A percentile compares a stretch with the other conserved stretches of the same genome.
phyloP scores from a whole-genome alignment of 148 eudicot species.

The Chenopodium berlandieri region DNA sequence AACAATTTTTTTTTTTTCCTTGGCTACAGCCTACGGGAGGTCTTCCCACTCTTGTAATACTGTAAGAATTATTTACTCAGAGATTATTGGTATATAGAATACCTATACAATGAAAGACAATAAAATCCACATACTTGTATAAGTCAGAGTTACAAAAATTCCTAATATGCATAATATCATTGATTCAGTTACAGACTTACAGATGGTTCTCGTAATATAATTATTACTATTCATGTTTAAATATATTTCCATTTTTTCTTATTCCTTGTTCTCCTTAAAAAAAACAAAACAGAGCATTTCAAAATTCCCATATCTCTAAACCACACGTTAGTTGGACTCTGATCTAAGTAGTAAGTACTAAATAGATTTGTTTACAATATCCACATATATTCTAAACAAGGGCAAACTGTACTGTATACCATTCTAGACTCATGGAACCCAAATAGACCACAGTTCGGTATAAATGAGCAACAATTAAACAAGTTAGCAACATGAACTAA shows the following conservation, averaged over 20 bases:
- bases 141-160: neutral
- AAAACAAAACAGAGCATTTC: neutral
- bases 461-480: neutral
- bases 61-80: slow-evolving; percentile 22
- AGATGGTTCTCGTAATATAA: neutral
- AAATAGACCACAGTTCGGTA: neutral
- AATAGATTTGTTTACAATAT: slow-evolving; percentile 1
- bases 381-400: neutral
- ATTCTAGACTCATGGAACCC: slow-evolving; percentile 9
- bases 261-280: neutral
- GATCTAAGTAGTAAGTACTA: neutral
- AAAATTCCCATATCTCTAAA: neutral
- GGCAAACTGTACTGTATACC: neutral
- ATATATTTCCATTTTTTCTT: neutral
- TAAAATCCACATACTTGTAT: slow-evolving; percentile 17
- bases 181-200: neutral
- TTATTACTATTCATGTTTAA: neutral
- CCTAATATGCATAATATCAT: slow-evolving; percentile 2
- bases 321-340: neutral
- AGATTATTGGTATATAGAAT: slow-evolving; percentile 25
- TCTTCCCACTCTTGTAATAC: slow-evolving; percentile 11
- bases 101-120: slow-evolving; percentile 27
- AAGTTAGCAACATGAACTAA: neutral
- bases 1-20: neutral
- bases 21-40: neutral